Base-by-base conservation (phyloP, 176 grass and related monocot genomes). In the Sorghum bicolor region DNA sequence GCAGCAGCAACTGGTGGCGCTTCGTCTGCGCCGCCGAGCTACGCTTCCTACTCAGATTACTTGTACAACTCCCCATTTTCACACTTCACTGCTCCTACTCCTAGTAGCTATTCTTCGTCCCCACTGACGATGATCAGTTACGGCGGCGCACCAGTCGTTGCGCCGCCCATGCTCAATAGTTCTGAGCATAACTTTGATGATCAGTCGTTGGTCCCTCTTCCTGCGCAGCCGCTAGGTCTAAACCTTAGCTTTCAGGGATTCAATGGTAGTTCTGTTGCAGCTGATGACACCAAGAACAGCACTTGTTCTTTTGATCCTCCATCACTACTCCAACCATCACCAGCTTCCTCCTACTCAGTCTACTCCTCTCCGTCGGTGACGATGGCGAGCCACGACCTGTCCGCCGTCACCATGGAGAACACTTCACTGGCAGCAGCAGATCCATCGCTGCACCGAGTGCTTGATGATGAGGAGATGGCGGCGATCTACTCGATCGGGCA, bases 221-320 rank as follows among this genome's bases (percentile, higher is more conserved):
- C 93, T 68, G 72, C 83, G 20, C 93, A 96, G 31, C 85, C 96
- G 25, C 77, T 96, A 69, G 96, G 96, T 26, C 83, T 99, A 19
- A 90, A 99, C 89, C 83, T 95, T 32, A 96, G 89, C 79, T 90
- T 99, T 64, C 91, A 99, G 63, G 91, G 83, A 20, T 96, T 96
- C 79, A 90, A 52, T 63, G 85, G 44, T 64, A 65, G 48, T 3
- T 37, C 57, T 55, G 1, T 16, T 2, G 5, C 38, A 3, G 70
- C 8, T 9, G 87, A 84, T 13, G 78, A 84, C 38, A 70, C 44
- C 67, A 90, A 67, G 29, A 78, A 60, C 43, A 86, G 29, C 5
- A 47, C 29, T 17, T 43, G 36, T 20, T 82, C 41, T 34, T 90
- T 90, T 13, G 84, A 86, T 67, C 79, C 83, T 24, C 43, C 83